These are phyloP conservation scores for Ceratobasidium sp. DNA, from an alignment of 1,284 basidiomycete species.

Conservation along the genomic window DNA sequence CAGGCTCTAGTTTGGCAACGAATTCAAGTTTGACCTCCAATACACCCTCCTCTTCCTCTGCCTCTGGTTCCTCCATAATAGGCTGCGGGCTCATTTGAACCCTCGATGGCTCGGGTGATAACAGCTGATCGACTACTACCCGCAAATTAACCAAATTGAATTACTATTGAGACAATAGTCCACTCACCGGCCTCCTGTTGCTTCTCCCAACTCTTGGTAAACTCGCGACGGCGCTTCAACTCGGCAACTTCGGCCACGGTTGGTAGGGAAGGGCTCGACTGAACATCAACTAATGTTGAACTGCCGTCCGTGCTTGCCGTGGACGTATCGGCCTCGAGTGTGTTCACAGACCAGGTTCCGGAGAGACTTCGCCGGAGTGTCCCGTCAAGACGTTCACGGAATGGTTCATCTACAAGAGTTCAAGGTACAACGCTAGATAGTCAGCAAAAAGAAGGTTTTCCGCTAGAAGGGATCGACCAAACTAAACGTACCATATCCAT, in stretches of 20 bases:
- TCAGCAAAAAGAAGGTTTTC: neutral
- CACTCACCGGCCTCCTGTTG: conserved; percentile 24
- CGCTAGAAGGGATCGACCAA: neutral
- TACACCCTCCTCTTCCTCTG: neutral
- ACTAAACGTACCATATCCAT: conserved; percentile 18
- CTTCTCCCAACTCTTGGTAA: conserved; percentile 32
- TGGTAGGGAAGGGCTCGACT: neutral
- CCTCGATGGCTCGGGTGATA: conserved; percentile 20
- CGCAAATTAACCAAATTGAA: neutral
- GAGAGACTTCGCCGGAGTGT: conserved; percentile 34
- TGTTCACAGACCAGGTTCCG: conserved; percentile 21
- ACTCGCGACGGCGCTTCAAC: conserved; percentile 25
- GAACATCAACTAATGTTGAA: conserved; percentile 25
- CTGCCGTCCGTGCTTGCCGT: conserved; percentile 26
- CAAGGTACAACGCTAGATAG: neutral
- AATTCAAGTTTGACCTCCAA: neutral
- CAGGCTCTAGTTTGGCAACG: neutral
- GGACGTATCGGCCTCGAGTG: conserved; percentile 8
- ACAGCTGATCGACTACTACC: conserved; percentile 8
- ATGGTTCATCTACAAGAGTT: conserved; percentile 22
- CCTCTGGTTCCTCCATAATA: conserved; percentile 36
- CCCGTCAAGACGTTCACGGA: conserved; percentile 28
- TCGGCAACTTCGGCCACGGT: conserved; percentile 6
- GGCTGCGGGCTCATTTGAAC: conserved; percentile 21
- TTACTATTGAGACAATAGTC: neutral